These are phyloP conservation scores for Pneumocystis wakefieldiae DNA, from an alignment of 1,139 yeast species.

Conservation along the genomic window DNA sequence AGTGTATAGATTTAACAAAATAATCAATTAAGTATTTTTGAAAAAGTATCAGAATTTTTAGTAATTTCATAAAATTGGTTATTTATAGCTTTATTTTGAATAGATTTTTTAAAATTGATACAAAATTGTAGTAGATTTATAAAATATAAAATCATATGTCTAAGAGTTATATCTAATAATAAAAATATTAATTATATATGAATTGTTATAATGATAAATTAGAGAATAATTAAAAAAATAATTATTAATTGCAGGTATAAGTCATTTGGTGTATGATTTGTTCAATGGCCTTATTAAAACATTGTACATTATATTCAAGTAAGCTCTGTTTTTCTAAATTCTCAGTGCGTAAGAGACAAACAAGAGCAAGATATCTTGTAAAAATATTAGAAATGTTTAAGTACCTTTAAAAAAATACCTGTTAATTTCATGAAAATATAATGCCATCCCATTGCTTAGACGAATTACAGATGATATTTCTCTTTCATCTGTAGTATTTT, in stretches of 20 bases:
- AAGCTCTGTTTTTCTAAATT: slow-evolving; percentile 40
- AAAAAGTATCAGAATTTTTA: too few relatives aligned
- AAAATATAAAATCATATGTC: too few relatives aligned
- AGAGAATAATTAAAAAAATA: neutral
- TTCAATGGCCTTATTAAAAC: slow-evolving; percentile 64
- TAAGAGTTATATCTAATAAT: too few relatives aligned
- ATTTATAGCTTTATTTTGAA: too few relatives aligned
- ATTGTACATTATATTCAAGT: slow-evolving; percentile 76
- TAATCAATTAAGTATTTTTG: too few relatives aligned
- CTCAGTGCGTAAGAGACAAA: slow-evolving; percentile 63
- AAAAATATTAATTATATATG: too few relatives aligned
- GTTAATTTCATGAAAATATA: slow-evolving; percentile 81
- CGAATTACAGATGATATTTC: slow-evolving; percentile 16
- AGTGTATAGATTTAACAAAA: too few relatives aligned
- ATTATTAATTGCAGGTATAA: neutral
- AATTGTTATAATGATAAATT: too few relatives aligned
- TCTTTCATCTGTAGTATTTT: slow-evolving; percentile 9
- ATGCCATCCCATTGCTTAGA: slow-evolving; percentile 65
- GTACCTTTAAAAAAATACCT: slow-evolving; percentile 34
- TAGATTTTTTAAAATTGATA: too few relatives aligned
- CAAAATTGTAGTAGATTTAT: too few relatives aligned
- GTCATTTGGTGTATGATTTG: slow-evolving; percentile 21
- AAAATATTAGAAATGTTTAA: neutral
- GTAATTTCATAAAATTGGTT: too few relatives aligned
- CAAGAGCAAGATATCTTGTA: slow-evolving; percentile 44